These are phyloP conservation scores for Terana coerulea DNA, from an alignment of 768 basidiomycete genomes.

Conservation along the genomic window DNA sequence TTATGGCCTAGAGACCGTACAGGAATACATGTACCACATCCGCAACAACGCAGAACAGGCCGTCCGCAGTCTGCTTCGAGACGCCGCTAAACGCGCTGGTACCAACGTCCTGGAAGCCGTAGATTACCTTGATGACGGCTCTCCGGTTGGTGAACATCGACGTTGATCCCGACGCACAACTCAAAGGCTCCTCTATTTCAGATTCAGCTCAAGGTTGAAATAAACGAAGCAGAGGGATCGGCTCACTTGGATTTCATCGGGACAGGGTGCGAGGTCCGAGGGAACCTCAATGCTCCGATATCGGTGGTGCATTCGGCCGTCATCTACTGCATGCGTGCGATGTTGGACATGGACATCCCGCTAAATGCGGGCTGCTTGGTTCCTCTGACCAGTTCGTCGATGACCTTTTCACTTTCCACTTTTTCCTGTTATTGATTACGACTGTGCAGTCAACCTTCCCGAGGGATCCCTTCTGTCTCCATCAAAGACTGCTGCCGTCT, in stretches of 20 bases:
- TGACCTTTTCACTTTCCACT: too few relatives aligned
- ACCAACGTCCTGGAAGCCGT: conserved; percentile 61
- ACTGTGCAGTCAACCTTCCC: conserved; percentile 66
- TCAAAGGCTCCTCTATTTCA: too few relatives aligned
- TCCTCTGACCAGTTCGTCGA: conserved; percentile 66
- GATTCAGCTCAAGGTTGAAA: conserved; percentile 76
- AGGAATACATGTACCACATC: conserved; percentile 92
- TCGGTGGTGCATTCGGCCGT: conserved; percentile 86
- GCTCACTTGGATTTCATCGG: conserved; percentile 85
- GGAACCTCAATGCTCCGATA: conserved; percentile 82
- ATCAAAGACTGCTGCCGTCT: conserved; percentile 84
- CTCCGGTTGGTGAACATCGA: conserved; percentile 65
- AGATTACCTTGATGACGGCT: conserved; percentile 87
- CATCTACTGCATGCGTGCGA: conserved; percentile 85
- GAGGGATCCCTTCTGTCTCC: conserved; percentile 76
- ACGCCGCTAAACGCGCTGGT: conserved; percentile 68
- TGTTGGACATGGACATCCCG: conserved; percentile 85
- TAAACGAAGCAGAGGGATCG: conserved; percentile 67
- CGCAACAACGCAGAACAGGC: conserved; percentile 83
- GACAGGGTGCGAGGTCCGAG: conserved; percentile 79
- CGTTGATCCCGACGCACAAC: too few relatives aligned
- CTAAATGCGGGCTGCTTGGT: conserved; percentile 93
- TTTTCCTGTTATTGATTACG: conserved; percentile 3
- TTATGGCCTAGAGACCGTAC: conserved; percentile 81
- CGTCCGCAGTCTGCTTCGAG: conserved; percentile 76